A percentile compares a stretch with the other conserved stretches of the same genome.
These are phyloP conservation scores for Candida sp. DNA, from an alignment of 1,139 yeast species.

Conservation along the genomic window DNA sequence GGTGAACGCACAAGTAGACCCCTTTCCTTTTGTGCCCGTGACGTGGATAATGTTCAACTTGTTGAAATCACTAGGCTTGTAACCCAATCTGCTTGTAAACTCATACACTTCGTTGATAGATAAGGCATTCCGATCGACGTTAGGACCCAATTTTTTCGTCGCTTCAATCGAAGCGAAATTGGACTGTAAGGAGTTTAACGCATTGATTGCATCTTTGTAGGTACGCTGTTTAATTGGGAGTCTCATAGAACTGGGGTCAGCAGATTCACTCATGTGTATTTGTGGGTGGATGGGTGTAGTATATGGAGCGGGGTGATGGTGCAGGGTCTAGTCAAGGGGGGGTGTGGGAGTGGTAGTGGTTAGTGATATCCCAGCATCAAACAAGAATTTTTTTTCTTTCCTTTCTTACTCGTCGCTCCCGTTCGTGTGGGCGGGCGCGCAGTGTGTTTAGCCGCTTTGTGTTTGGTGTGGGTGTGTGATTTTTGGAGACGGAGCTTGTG, in stretches of 20 bases:
- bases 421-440: no score
- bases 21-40: slow-evolving; percentile 99
- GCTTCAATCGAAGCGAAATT: slow-evolving; percentile 92
- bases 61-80: slow-evolving; percentile 70
- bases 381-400: no score
- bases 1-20: slow-evolving; percentile 96
- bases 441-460: no score
- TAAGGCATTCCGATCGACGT: slow-evolving; percentile 63
- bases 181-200: slow-evolving; percentile 87
- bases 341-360: not conserved
- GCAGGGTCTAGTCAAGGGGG: not conserved
- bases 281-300: not conserved
- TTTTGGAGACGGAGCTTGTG: no score
- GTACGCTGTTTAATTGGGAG: slow-evolving; percentile 21
- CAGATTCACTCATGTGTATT: slow-evolving; percentile 9
- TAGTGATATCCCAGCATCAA: not conserved
- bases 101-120: slow-evolving; percentile 89
- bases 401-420: no score
- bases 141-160: slow-evolving; percentile 68
- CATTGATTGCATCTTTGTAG: slow-evolving; percentile 77
- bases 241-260: slow-evolving; percentile 9
- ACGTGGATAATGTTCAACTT: slow-evolving; percentile 83
- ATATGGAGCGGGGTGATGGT: no score
- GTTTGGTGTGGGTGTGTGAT: no score
- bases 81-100: slow-evolving; percentile 90